Base-by-base conservation (phyloP, 257 asterid species). In the Eustoma russellianum region DNA sequence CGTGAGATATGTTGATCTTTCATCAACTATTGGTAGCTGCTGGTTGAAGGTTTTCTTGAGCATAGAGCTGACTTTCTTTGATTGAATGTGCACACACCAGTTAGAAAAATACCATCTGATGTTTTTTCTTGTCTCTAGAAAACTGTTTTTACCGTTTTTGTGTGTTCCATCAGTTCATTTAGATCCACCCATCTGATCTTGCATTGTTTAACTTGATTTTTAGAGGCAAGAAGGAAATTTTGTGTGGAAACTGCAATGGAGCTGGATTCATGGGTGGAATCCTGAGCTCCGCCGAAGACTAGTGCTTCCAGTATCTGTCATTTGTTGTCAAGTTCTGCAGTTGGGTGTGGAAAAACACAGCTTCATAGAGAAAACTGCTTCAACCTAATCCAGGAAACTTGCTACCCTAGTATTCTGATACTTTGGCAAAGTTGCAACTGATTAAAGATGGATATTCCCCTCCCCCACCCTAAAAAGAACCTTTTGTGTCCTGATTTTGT, bases 191-290 rank as follows among this genome's bases (percentile, higher is more conserved):
- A 6, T 40, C 18, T 66, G 17, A 33, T 47, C 53, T n/a, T 62
- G 2, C 13, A 34, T 38, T 13, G 24, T 24, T 24, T 24, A 24
- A 24, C 30, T 24, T 24, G 30, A 24, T 24, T 24, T 24, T 24
- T 24, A 24, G 30, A 4, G 43, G 43, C 12, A 55, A 7, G 17
- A 55, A 41, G 59, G 49, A 55, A 33, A 55, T 55, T 17, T 41
- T 55, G 49, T 85, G 98, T 54, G 98, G 98, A 3, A 72, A 64
- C 28, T 92, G 95, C 77, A 87, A 88, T 41, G 97, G 98, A 1
- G 98, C 98, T 55, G 95, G 97, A 46, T 92, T 82, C 61, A 30
- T 88, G 13, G 98, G 98, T 40, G 98, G 98, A 66, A 83, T 80
- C 76, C 63, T 92, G 97, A 92, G 86, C 75, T 65, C 93, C 0